phyloP scores from a whole-genome alignment of 306 rosid genomes.

The Corylus americana region DNA sequence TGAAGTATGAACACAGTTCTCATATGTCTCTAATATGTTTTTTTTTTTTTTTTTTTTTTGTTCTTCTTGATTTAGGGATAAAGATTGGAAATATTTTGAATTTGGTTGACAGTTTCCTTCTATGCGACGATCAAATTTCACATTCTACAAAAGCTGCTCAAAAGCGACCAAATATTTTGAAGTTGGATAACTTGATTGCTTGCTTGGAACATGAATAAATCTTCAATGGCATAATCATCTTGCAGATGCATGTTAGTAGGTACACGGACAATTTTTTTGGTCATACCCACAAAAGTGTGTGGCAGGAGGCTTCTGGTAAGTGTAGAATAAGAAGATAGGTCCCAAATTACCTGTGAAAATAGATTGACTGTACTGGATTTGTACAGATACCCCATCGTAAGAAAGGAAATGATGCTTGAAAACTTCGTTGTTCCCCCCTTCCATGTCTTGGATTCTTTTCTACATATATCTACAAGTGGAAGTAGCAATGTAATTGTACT shows the following conservation, averaged over 20 bases:
- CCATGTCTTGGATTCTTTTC: conserved; percentile 3
- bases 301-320: conserved; percentile 37
- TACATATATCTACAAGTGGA: neutral
- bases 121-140: conserved; percentile 26
- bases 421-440: conserved; percentile 15
- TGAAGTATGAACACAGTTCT: neutral
- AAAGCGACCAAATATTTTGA: conserved; percentile 1
- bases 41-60: neutral
- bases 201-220: neutral
- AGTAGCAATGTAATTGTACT: conserved; percentile 6
- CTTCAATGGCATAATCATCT: neutral
- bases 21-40: conserved; percentile 6
- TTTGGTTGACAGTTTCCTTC: conserved; percentile 28
- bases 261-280: conserved; percentile 7
- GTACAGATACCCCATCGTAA: conserved; percentile 54
- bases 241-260: neutral
- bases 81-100: conserved; percentile 36
- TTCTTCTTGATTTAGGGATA: conserved; percentile 28
- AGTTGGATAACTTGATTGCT: neutral
- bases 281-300: conserved; percentile 33
- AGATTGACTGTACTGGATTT: conserved; percentile 38
- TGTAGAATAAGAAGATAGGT: conserved; percentile 54
- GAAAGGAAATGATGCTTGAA: conserved; percentile 39
- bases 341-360: conserved; percentile 52
- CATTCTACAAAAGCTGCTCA: conserved; percentile 30